phyloP scores from a whole-genome alignment of 169 alveolate genomes.

The Pseudocohnilembus persalinus region DNA sequence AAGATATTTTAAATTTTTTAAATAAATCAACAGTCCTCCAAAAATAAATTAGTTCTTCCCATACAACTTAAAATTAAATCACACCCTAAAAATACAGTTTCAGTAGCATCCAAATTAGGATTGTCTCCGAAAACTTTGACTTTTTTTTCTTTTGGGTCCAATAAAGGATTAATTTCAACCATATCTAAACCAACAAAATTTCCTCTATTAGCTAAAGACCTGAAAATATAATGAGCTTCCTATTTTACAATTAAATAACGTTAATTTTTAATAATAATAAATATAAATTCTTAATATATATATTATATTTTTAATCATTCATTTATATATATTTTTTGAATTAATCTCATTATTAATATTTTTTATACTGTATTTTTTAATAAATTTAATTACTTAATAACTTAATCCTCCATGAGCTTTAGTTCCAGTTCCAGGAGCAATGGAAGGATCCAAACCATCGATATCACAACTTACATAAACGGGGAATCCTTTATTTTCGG shows the following conservation, averaged over 20 bases:
- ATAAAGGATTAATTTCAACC: slow-evolving; percentile 20
- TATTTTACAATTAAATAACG: background rate
- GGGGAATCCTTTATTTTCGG: slow-evolving; percentile 43
- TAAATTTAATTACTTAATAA: slow-evolving; percentile 36
- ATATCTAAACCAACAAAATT: background rate
- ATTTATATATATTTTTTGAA: no score
- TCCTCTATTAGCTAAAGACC: background rate
- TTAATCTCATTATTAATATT: no score
- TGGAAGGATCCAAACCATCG: slow-evolving; percentile 49
- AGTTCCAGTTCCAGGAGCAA: slow-evolving; percentile 69
- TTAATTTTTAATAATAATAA: no score
- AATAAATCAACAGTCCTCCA: background rate
- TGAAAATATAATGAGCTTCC: slow-evolving; percentile 7
- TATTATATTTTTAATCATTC: no score
- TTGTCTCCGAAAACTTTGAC: background rate
- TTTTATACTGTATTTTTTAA: no score
- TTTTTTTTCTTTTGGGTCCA: background rate
- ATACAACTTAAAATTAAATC: background rate
- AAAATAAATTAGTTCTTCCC: background rate
- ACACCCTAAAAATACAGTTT: background rate
- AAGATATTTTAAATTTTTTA: no score
- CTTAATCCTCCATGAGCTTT: slow-evolving; percentile 56
- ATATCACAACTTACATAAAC: slow-evolving; percentile 51
- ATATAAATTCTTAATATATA: slow-evolving; percentile 35
- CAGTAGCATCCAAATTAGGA: background rate